A percentile compares a stretch with the other conserved stretches of the same genome.
Evolutionary conservation across 164 flowering plant species (phyloP).

Genomic region (Vitis labrusca): DNA sequence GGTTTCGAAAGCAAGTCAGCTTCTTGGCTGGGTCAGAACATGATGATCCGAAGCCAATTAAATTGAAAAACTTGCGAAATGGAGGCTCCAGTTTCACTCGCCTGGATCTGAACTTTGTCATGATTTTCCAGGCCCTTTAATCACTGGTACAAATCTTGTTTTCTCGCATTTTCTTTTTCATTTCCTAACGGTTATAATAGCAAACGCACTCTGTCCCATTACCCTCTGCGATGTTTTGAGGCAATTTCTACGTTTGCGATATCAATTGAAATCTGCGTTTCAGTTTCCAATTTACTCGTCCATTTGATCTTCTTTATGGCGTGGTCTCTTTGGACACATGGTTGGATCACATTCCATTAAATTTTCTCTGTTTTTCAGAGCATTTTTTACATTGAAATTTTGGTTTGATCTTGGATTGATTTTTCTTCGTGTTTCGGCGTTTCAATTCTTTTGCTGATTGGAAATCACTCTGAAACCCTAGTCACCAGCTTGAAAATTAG

Average conservation of each 20-base stretch:
- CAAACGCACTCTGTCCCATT: slow-evolving; percentile 69
- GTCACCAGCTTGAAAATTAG: too few relatives aligned
- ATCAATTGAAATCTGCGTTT: slow-evolving; percentile 5
- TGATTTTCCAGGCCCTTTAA: slow-evolving; percentile 54
- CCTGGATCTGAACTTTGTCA: slow-evolving; percentile 37
- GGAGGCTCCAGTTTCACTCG: slow-evolving; percentile 48
- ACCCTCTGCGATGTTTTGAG: slow-evolving; percentile 36
- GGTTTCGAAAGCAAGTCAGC: slow-evolving; percentile 47
- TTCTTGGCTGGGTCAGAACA: slow-evolving; percentile 40
- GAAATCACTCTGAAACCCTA: too few relatives aligned
- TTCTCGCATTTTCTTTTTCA: neutral
- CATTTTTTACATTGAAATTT: too few relatives aligned
- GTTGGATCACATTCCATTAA: slow-evolving; percentile 32
- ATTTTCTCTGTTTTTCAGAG: too few relatives aligned
- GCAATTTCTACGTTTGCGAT: slow-evolving; percentile 67
- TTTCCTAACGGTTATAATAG: slow-evolving; percentile 1
- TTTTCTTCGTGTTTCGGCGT: too few relatives aligned
- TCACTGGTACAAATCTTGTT: slow-evolving; percentile 30
- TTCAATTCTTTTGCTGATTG: too few relatives aligned
- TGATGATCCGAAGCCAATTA: slow-evolving; percentile 26
- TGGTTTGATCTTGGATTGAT: too few relatives aligned
- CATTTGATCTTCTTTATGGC: slow-evolving; percentile 5
- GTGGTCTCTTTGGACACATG: slow-evolving; percentile 38
- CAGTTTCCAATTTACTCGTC: slow-evolving; percentile 35
- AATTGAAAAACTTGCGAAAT: slow-evolving; percentile 36